Percentiles rank a stretch among this genome's conserved stretches.
Evolutionary conservation across 148 eudicot genomes (phyloP).

Genomic region (Diospyros lotus): DNA sequence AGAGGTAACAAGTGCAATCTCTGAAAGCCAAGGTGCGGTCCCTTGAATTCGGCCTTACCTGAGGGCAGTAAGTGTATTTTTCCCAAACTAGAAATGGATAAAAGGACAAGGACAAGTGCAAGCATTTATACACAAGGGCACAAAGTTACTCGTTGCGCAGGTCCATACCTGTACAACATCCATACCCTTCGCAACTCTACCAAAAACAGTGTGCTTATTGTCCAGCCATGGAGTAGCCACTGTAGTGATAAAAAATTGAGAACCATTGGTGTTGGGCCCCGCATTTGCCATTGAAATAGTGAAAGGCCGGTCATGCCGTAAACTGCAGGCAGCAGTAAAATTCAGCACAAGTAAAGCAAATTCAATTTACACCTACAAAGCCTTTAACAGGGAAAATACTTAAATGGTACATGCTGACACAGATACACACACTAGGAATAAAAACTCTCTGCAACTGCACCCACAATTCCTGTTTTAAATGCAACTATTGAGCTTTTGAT

Average conservation of each 20-base stretch:
- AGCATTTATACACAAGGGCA: neutral
- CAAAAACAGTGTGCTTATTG: constrained; percentile 80
- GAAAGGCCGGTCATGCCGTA: constrained; percentile 78
- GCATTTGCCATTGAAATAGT: constrained; percentile 74
- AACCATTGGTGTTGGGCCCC: constrained; percentile 66
- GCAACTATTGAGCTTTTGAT: neutral
- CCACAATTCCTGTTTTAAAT: neutral
- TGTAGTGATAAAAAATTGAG: constrained; percentile 81
- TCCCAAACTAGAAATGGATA: neutral
- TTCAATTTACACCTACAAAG: neutral
- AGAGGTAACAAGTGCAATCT: no score
- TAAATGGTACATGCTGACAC: neutral
- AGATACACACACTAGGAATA: neutral
- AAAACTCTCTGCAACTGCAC: neutral
- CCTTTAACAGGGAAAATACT: neutral
- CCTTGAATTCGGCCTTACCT: no score
- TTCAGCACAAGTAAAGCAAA: neutral
- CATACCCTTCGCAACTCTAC: constrained; percentile 74
- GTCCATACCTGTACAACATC: constrained; percentile 87
- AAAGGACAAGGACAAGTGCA: neutral
- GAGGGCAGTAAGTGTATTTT: no score
- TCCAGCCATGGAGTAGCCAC: constrained; percentile 67
- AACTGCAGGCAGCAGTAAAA: constrained; percentile 42
- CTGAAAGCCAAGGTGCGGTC: no score
- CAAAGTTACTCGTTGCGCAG: neutral